Evolutionary conservation across 176 grass and related monocot genomes (phyloP), one percentile per base, ranked within the genome.

Genomic region (Avena atlantica): DNA sequence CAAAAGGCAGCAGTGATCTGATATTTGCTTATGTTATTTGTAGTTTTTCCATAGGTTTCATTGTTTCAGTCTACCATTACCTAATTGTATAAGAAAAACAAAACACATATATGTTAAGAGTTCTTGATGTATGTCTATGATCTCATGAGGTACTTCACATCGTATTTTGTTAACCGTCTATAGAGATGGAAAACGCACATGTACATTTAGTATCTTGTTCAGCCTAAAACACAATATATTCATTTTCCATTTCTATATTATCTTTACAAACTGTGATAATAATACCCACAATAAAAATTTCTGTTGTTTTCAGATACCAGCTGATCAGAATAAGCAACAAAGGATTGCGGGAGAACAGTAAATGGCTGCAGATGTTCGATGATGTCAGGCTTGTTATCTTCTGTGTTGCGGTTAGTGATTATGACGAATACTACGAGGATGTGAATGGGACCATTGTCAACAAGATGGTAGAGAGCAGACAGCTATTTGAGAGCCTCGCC

Each of bases 351-450:
- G 87, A 90, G 55, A 99, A 99, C 66, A 90, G 84, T 61, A 99
- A 99, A 85, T 97, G 94, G 92, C 63, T 99, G 60, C 83, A 94
- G 37, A 94, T 99, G 92, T 99, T 97, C 8, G 91, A 97, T 82
- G 92, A 99, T 87, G 87, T 93, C 3, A 89, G 86, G 81, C 85
- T 99, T 74, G 87, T 94, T 34, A 84, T 99, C 51, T 99, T 97
- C 70, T 94, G 90, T 87, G 88, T 99, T 80, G 70, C 89, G 44
- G 55, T 92, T 25, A 97, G 77, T 0, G 92, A 94, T 83, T 99
- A 99, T 14, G 87, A 99, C 65, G 92, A 96, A 45, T 93, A 87
- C 68, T 88, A 87, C 0, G 85, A 93, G 86, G 89, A 93, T 87
- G 84, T 82, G 31, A 84, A 91, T 48, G 89, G 90, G 7, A 70